phyloP scores from a whole-genome alignment of 2,329 filamentous ascomycete genomes.

The Zymoseptoria pseudotritici region DNA sequence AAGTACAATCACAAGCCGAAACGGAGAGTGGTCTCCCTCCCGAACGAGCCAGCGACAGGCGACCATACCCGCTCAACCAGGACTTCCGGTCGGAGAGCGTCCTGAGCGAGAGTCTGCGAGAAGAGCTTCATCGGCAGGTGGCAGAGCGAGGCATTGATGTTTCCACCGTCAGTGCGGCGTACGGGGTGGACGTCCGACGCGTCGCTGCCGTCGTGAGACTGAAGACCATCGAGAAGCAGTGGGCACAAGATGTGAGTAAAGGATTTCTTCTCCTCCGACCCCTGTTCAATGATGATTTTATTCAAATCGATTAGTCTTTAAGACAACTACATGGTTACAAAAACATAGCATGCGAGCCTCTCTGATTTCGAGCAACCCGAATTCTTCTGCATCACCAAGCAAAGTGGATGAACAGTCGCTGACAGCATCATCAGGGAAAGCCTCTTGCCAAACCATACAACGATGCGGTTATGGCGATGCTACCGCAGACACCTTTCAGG shows the following conservation, averaged over 20 bases:
- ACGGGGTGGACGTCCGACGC: slow-evolving; percentile 72
- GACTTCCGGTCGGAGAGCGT: slow-evolving; percentile 65
- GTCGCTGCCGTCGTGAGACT: slow-evolving; percentile 79
- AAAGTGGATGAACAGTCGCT: neutral
- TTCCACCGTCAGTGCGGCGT: slow-evolving; percentile 67
- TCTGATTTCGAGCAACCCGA: slow-evolving; percentile 48
- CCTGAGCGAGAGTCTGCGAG: slow-evolving; percentile 63
- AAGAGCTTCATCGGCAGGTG: slow-evolving; percentile 66
- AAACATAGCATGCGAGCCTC: slow-evolving; percentile 60
- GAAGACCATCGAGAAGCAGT: slow-evolving; percentile 77
- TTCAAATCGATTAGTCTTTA: slow-evolving; percentile 98
- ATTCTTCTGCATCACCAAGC: neutral
- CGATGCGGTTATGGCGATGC: slow-evolving; percentile 68
- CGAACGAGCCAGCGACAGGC: slow-evolving; percentile 28
- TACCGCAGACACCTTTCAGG: slow-evolving; percentile 57
- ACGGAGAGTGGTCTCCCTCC: slow-evolving; percentile 17
- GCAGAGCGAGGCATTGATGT: slow-evolving; percentile 60
- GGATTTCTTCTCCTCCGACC: neutral
- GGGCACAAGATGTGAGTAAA: slow-evolving; percentile 63
- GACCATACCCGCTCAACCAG: slow-evolving; percentile 68
- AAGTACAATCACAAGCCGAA: slow-evolving; percentile 16
- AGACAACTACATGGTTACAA: slow-evolving; percentile 91
- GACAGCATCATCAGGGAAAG: slow-evolving; percentile 54
- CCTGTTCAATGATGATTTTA: slow-evolving; percentile 57
- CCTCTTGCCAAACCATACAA: slow-evolving; percentile 69